Evolutionary conservation across 192 early-diverging fungal species (phyloP).

Genomic region (Linnemannia hyalina): DNA sequence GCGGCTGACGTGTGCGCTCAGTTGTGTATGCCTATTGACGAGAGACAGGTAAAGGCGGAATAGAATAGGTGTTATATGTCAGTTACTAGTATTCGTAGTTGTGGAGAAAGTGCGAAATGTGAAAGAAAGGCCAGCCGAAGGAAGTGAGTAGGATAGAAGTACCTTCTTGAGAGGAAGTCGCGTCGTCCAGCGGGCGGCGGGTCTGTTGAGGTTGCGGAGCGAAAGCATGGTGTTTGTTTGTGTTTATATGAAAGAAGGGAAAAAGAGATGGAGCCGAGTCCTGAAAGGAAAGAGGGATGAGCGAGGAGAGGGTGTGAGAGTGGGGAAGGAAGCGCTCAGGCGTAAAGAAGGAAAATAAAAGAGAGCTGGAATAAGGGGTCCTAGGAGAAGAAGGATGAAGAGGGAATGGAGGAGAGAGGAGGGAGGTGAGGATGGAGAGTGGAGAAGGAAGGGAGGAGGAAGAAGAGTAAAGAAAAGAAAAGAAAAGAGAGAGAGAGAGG

Average conservation of each 20-base stretch:
- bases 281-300: background rate
- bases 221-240: constrained; percentile 30
- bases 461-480: background rate
- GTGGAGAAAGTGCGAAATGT: too few species aligned
- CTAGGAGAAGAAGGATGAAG: background rate
- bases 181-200: constrained; percentile 30
- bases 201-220: constrained; percentile 34
- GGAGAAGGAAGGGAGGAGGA: background rate
- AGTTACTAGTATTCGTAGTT: too few species aligned
- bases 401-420: background rate
- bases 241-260: background rate
- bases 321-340: background rate
- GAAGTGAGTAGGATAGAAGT: background rate
- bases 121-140: background rate
- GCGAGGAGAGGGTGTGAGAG: background rate
- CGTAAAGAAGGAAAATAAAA: background rate
- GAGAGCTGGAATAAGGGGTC: background rate
- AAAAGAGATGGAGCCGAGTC: constrained; percentile 8
- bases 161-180: constrained; percentile 43
- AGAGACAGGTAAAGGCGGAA: background rate
- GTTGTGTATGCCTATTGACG: constrained; percentile 46
- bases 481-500: background rate
- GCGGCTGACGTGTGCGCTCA: constrained; percentile 58
- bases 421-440: background rate
- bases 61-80: too few species aligned